Evolutionary conservation across 495 filamentous ascomycete species (phyloP).

Genomic region (Penicillium tannophilum): DNA sequence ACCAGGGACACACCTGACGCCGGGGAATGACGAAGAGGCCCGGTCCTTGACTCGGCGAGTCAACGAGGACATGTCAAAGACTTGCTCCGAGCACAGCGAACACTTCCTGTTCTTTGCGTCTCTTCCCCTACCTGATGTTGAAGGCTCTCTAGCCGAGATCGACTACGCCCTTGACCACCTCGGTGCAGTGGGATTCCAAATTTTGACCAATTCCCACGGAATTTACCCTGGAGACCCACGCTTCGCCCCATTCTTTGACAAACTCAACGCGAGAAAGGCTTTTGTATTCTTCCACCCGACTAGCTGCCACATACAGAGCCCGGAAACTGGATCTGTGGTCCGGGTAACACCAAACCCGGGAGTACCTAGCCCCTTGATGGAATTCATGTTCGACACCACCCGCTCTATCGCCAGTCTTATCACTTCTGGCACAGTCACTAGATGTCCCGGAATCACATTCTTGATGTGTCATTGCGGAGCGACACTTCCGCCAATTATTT

Average conservation of each 20-base stretch:
- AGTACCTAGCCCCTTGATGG: slow-evolving; percentile 52
- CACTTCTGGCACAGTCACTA: slow-evolving; percentile 44
- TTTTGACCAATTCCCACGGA: slow-evolving; percentile 52
- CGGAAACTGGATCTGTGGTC: slow-evolving; percentile 9
- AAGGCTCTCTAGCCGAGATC: slow-evolving; percentile 46
- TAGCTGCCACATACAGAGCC: slow-evolving; percentile 22
- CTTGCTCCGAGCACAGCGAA: slow-evolving; percentile 37
- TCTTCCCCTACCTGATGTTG: slow-evolving; percentile 50
- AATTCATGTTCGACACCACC: slow-evolving; percentile 60
- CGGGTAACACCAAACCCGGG: slow-evolving; percentile 27
- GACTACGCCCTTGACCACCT: slow-evolving; percentile 38
- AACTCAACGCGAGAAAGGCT: slow-evolving; percentile 35
- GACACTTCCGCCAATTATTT: slow-evolving; percentile 45
- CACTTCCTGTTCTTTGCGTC: slow-evolving; percentile 54
- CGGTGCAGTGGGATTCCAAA: slow-evolving; percentile 49
- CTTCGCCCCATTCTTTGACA: slow-evolving; percentile 44
- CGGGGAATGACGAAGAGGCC: slow-evolving; percentile 34
- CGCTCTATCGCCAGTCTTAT: slow-evolving; percentile 52
- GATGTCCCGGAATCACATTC: slow-evolving; percentile 46
- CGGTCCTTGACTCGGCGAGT: slow-evolving; percentile 31
- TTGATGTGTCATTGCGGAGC: slow-evolving; percentile 55
- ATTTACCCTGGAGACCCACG: slow-evolving; percentile 51
- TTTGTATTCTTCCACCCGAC: slow-evolving; percentile 59
- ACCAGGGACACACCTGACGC: slow-evolving; percentile 49
- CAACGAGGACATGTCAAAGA: slow-evolving; percentile 44